A percentile compares a stretch with the other conserved stretches of the same genome.
phyloP scores from a whole-genome alignment of 257 asterid genomes.

The Solanum sejunctum region DNA sequence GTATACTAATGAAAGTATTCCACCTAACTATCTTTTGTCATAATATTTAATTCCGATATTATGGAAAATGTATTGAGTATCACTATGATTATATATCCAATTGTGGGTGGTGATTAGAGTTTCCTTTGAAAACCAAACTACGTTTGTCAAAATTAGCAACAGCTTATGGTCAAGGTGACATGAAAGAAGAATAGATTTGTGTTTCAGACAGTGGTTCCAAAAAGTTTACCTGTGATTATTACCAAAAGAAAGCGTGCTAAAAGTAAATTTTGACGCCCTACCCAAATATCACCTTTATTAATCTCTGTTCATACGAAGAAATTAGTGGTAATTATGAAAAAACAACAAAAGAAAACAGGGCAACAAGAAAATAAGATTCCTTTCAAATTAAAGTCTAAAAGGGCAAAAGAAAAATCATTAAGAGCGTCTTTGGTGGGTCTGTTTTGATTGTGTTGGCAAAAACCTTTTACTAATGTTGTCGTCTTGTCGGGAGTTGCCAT shows the following conservation, averaged over 20 bases:
- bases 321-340: slow-evolving; percentile 13
- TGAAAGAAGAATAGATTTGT: not conserved
- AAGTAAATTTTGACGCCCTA: slow-evolving; percentile 14
- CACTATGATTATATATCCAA: not conserved
- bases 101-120: not conserved
- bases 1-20: not conserved
- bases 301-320: slow-evolving; percentile 7
- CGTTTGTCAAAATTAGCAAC: not conserved
- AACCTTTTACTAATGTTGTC: slow-evolving; percentile 42
- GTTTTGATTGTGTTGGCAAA: slow-evolving; percentile 39
- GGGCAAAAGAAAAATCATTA: slow-evolving; percentile 11
- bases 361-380: slow-evolving; percentile 3
- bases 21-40: not conserved
- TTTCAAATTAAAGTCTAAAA: slow-evolving; percentile 17
- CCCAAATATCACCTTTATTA: not conserved
- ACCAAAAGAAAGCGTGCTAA: slow-evolving; percentile 12
- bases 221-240: slow-evolving; percentile 12
- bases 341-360: slow-evolving; percentile 3
- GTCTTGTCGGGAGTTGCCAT: slow-evolving; percentile 44
- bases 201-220: slow-evolving; percentile 10
- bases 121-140: not conserved
- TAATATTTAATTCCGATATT: not conserved
- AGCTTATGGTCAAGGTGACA: not conserved
- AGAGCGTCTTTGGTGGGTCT: slow-evolving; percentile 41
- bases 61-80: not conserved